phyloP scores from a whole-genome alignment of 2,329 filamentous ascomycete genomes.

The Neoscytalidium dimidiatum region DNA sequence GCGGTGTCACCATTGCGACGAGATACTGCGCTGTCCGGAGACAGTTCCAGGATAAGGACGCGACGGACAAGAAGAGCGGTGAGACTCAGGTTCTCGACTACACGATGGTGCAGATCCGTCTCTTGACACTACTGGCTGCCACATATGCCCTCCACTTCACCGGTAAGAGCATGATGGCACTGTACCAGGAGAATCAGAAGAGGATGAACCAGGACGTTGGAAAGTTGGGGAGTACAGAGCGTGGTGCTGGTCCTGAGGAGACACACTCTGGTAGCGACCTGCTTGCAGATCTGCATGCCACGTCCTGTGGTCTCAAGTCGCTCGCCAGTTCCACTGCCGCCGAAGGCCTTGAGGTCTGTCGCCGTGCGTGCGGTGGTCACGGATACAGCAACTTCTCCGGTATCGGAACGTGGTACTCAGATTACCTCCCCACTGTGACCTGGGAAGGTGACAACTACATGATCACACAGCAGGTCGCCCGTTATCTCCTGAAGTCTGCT shows the following conservation, averaged over 20 bases:
- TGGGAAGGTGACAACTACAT: constrained; percentile 85
- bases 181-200: constrained; percentile 73
- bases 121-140: constrained; percentile 71
- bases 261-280: constrained; percentile 65
- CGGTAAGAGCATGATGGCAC: constrained; percentile 71
- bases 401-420: constrained; percentile 74
- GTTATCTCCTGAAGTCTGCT: constrained; percentile 74
- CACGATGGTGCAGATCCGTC: constrained; percentile 75
- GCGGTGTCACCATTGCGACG: constrained; percentile 76
- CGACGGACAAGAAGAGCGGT: constrained; percentile 55
- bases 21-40: constrained; percentile 72
- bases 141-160: constrained; percentile 81
- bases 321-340: constrained; percentile 71
- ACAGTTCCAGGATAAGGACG: constrained; percentile 78
- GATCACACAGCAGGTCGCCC: constrained; percentile 76
- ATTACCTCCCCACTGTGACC: constrained; percentile 71
- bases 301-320: constrained; percentile 75
- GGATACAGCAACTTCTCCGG: constrained; percentile 75
- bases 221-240: constrained; percentile 45
- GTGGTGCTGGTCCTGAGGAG: constrained; percentile 69
- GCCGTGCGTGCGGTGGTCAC: constrained; percentile 75
- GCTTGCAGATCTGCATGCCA: constrained; percentile 73
- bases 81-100: constrained; percentile 80
- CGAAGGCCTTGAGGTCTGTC: constrained; percentile 73
- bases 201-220: constrained; percentile 55